phyloP scores from a whole-genome alignment of 2,329 filamentous ascomycete species.

The Davidsoniella neocaledoniae region DNA sequence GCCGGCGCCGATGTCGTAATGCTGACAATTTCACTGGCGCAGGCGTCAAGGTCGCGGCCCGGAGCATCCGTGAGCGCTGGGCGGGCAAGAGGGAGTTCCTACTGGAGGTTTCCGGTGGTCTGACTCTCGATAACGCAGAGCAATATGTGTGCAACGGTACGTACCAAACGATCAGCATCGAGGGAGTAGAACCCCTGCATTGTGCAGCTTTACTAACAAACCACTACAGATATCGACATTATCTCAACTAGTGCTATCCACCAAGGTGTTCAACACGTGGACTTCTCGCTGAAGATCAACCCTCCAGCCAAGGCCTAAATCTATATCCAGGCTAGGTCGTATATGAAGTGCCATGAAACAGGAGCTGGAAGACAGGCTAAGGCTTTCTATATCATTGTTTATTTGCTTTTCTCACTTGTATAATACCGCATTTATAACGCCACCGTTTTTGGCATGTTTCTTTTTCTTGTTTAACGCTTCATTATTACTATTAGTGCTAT shows the following conservation, averaged over 20 bases:
- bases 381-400: not conserved
- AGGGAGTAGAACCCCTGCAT: not conserved
- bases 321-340: not conserved
- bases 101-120: constrained; percentile 80
- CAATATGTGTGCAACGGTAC: constrained; percentile 59
- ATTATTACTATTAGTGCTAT: not conserved
- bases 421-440: not conserved
- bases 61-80: constrained; percentile 65
- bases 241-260: constrained; percentile 94
- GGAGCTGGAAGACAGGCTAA: not conserved
- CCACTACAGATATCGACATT: constrained; percentile 65
- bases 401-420: not conserved
- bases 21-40: constrained; percentile 83
- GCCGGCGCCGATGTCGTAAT: constrained; percentile 93
- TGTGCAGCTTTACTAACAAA: constrained; percentile 14
- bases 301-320: constrained; percentile 8
- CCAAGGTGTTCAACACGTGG: constrained; percentile 82
- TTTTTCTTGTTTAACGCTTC: not conserved
- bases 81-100: constrained; percentile 55
- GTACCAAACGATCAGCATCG: constrained; percentile 17
- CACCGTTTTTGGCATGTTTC: not conserved
- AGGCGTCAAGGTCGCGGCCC: constrained; percentile 58
- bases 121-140: constrained; percentile 71
- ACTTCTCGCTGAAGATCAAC: constrained; percentile 84
- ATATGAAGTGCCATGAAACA: not conserved